Percentiles rank a stretch among this genome's conserved stretches.
phyloP scores from a whole-genome alignment of 2,329 filamentous ascomycete species.

The Hypoxylon sp. region DNA sequence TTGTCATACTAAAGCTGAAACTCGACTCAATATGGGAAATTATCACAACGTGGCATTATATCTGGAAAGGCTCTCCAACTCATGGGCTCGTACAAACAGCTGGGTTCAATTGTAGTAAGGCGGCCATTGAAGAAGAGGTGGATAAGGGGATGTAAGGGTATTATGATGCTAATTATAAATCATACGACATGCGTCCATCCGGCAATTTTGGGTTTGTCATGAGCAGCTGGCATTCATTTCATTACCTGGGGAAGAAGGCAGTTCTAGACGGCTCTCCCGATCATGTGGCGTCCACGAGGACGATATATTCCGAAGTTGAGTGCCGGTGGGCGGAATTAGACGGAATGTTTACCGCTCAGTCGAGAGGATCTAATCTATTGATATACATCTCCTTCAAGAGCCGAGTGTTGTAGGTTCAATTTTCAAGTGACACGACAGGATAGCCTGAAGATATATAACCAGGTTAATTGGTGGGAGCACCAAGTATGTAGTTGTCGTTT shows the following conservation, averaged over 20 bases:
- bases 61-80: slow-evolving; percentile 8
- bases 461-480: slow-evolving; percentile 13
- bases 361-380: background rate
- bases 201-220: slow-evolving; percentile 7
- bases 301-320: slow-evolving; percentile 8
- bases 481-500: slow-evolving; percentile 15
- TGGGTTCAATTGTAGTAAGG: slow-evolving; percentile 21
- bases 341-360: background rate
- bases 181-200: background rate
- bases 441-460: slow-evolving; percentile 10
- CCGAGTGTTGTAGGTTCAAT: slow-evolving; percentile 23
- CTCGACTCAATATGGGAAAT: slow-evolving; percentile 26
- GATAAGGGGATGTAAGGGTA: background rate
- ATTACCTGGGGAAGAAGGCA: slow-evolving; percentile 23
- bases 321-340: background rate
- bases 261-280: slow-evolving; percentile 19
- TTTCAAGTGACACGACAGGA: slow-evolving; percentile 28
- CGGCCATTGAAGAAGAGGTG: background rate
- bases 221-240: background rate
- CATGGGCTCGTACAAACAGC: slow-evolving; percentile 9
- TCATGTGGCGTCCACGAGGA: slow-evolving; percentile 8
- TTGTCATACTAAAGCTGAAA: slow-evolving; percentile 30
- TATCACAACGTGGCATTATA: slow-evolving; percentile 20
- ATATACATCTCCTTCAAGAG: background rate
- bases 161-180: slow-evolving; percentile 33